phyloP scores from a whole-genome alignment of 768 basidiomycete genomes.

The Leucosporidium creatinivorum region DNA sequence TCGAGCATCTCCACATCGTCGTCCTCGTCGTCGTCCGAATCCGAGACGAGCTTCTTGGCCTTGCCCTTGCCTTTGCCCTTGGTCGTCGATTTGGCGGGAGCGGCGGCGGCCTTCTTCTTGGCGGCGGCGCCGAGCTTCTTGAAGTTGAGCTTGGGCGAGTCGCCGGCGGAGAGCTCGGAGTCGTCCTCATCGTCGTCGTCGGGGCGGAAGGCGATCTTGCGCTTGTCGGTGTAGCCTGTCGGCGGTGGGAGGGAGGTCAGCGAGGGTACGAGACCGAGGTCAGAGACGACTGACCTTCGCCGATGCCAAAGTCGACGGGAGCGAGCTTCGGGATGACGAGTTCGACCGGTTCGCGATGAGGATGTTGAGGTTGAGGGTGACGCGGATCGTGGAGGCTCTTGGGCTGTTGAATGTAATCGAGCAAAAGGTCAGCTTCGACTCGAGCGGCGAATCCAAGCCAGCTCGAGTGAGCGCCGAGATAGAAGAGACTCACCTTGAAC shows the following conservation, averaged over 20 bases:
- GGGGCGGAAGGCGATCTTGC: slow-evolving; percentile 7
- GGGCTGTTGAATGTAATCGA: slow-evolving; percentile 7
- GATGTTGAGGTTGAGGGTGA: too few relatives aligned
- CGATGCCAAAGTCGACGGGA: slow-evolving; percentile 26
- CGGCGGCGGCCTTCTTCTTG: slow-evolving; percentile 4
- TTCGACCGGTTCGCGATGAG: too few relatives aligned
- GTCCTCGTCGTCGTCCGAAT: slow-evolving; percentile 16
- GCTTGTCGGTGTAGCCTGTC: slow-evolving; percentile 17
- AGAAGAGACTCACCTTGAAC: slow-evolving; percentile 18
- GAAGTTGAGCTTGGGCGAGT: slow-evolving; percentile 8
- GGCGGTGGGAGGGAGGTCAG: not conserved
- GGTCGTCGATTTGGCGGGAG: not conserved
- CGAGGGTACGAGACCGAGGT: too few relatives aligned
- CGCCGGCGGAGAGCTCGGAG: not conserved
- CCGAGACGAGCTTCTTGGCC: slow-evolving; percentile 13
- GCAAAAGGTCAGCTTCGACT: not conserved
- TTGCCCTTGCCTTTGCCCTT: slow-evolving; percentile 20
- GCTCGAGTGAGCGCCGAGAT: too few relatives aligned
- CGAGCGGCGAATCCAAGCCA: too few relatives aligned
- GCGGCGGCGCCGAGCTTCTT: slow-evolving; percentile 1
- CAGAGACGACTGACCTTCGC: slow-evolving; percentile 6
- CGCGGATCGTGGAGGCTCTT: slow-evolving; percentile 10
- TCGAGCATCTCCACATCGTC: slow-evolving; percentile 7
- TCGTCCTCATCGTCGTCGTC: slow-evolving; percentile 26
- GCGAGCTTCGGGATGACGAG: slow-evolving; percentile 3